phyloP scores from a whole-genome alignment of 306 rosid species.

The cucumber (Cucumis sativus) region DNA sequence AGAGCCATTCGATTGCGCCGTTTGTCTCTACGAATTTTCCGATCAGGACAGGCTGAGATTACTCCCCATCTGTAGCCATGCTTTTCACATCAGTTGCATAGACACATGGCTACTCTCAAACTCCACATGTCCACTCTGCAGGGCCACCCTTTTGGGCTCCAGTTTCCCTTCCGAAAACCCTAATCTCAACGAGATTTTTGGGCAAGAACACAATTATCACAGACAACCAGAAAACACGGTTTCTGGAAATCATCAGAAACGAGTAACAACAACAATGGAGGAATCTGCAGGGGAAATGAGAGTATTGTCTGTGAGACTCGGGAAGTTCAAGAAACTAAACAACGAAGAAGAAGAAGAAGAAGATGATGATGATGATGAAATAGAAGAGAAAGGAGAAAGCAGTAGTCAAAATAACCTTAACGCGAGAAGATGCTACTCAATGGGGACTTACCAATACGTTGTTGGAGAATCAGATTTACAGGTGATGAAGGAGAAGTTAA shows the following conservation, averaged over 20 bases:
- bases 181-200: constrained; percentile 12
- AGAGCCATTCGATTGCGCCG: constrained; percentile 81
- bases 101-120: constrained; percentile 88
- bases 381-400: constrained; percentile 19
- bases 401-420: constrained; percentile 31
- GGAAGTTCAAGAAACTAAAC: constrained; percentile 42
- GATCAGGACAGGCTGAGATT: constrained; percentile 54
- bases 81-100: constrained; percentile 67
- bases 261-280: constrained; percentile 11
- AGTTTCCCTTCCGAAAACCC: constrained; percentile 22
- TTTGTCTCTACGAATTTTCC: constrained; percentile 61
- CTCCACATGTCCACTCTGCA: constrained; percentile 86
- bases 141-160: constrained; percentile 30
- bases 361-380: constrained; percentile 6
- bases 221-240: not conserved
- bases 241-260: constrained; percentile 16
- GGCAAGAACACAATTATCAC: constrained; percentile 23
- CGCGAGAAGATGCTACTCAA: constrained; percentile 77
- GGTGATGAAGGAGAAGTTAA: constrained; percentile 13
- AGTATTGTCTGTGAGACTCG: constrained; percentile 75
- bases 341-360: not conserved
- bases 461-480: constrained; percentile 47
- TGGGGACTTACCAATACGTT: constrained; percentile 78
- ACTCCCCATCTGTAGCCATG: constrained; percentile 73
- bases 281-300: constrained; percentile 25